phyloP scores from a whole-genome alignment of 140 eudicot species.

The Senecio squalidus region DNA sequence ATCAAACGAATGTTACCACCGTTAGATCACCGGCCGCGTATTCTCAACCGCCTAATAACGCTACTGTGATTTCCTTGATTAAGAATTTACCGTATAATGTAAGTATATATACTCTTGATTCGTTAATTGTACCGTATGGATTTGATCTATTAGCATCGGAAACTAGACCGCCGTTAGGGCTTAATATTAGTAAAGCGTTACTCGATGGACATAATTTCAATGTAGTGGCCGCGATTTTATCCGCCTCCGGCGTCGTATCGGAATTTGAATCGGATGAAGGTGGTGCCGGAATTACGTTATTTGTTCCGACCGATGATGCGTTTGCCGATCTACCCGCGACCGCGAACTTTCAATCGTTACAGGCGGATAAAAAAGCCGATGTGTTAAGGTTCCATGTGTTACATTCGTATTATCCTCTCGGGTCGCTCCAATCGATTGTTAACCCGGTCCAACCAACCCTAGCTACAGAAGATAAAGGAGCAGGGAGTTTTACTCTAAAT shows the following conservation, averaged over 20 bases:
- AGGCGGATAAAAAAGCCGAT: conserved; percentile 73
- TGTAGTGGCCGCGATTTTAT: conserved; percentile 73
- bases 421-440: conserved; percentile 74
- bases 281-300: conserved; percentile 88
- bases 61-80: conserved; percentile 38
- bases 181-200: conserved; percentile 62
- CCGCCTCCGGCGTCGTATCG: conserved; percentile 73
- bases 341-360: conserved; percentile 54
- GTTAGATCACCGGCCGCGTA: conserved; percentile 40
- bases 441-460: conserved; percentile 86
- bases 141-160: conserved; percentile 74
- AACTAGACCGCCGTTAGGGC: conserved; percentile 66
- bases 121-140: conserved; percentile 48
- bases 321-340: conserved; percentile 63
- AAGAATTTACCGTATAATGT: conserved; percentile 44
- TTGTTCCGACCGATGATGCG: conserved; percentile 83
- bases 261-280: conserved; percentile 75
- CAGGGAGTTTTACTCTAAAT: conserved; percentile 75
- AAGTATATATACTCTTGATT: conserved; percentile 41
- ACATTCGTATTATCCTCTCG: conserved; percentile 81
- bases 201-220: conserved; percentile 81
- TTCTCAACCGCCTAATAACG: conserved; percentile 40
- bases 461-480: conserved; percentile 82
- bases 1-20: conserved; percentile 25
- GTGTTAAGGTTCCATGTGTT: conserved; percentile 70